Conservation (phyloP, 345 rosid species). For the Eutrema japonicum region DNA sequence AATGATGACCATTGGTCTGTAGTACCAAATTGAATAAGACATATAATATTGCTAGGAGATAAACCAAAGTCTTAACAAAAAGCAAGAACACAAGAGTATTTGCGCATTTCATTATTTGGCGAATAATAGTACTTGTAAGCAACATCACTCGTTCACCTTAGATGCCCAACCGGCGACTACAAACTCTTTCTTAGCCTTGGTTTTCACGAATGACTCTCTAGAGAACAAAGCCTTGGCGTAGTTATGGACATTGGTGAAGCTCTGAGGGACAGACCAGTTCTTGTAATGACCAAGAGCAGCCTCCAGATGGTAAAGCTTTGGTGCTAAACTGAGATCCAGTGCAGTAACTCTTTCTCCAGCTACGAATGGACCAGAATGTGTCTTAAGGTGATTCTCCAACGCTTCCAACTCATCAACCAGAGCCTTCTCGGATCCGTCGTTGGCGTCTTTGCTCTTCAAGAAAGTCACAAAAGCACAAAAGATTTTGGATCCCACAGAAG, state of each 20-base stretch:
- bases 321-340: conserved; percentile 77
- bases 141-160: conserved; percentile 37
- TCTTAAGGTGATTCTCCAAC: conserved; percentile 74
- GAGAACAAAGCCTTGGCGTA: conserved; percentile 61
- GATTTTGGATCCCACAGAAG: conserved; percentile 74
- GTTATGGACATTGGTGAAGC: conserved; percentile 56
- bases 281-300: conserved; percentile 81
- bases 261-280: conserved; percentile 81
- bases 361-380: conserved; percentile 74
- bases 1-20: conserved; percentile 18
- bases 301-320: conserved; percentile 89
- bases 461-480: conserved; percentile 68
- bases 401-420: conserved; percentile 76
- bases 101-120: conserved; percentile 17
- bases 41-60: background rate
- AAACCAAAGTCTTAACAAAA: conserved; percentile 8
- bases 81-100: conserved; percentile 8
- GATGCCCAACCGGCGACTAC: conserved; percentile 42
- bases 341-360: conserved; percentile 81
- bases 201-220: conserved; percentile 71
- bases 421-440: conserved; percentile 76
- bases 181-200: conserved; percentile 49
- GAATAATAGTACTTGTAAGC: background rate
- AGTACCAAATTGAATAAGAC: conserved; percentile 21
- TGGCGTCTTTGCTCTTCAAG: conserved; percentile 81